Evolutionary conservation across 2,329 filamentous ascomycete species (phyloP).

Genomic region (Xylariomycetidae sp.): DNA sequence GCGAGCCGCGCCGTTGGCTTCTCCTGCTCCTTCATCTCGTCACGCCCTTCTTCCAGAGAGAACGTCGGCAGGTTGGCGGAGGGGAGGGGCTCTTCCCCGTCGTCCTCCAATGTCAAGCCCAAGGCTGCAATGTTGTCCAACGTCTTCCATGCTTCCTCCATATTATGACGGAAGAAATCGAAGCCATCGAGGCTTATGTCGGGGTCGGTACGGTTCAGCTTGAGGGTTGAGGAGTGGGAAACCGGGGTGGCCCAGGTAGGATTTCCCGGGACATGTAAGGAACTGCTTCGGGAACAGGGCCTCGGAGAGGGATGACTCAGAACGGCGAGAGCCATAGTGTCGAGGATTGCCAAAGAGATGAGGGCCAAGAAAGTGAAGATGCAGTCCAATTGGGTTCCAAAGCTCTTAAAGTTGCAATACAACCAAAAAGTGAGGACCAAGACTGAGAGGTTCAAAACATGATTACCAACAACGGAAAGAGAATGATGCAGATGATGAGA

Average conservation of each 20-base stretch:
- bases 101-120: slow-evolving; percentile 31
- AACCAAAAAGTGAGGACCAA: slow-evolving; percentile 24
- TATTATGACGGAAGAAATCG: slow-evolving; percentile 27
- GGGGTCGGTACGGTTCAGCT: slow-evolving; percentile 20
- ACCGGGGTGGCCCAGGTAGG: slow-evolving; percentile 33
- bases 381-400: slow-evolving; percentile 37
- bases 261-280: slow-evolving; percentile 34
- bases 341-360: slow-evolving; percentile 20
- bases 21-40: no score
- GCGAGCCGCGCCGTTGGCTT: slow-evolving; percentile 8
- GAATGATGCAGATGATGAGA: slow-evolving; percentile 16
- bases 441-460: slow-evolving; percentile 34
- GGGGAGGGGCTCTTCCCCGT: slow-evolving; percentile 19
- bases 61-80: slow-evolving; percentile 14
- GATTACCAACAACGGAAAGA: slow-evolving; percentile 28
- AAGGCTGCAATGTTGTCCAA: slow-evolving; percentile 37
- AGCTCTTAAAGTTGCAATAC: slow-evolving; percentile 34
- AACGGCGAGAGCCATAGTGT: slow-evolving; percentile 22
- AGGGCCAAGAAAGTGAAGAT: slow-evolving; percentile 27
- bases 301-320: slow-evolving; percentile 23
- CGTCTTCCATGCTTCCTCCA: slow-evolving; percentile 30
- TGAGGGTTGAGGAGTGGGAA: slow-evolving; percentile 22
- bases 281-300: slow-evolving; percentile 30
- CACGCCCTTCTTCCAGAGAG: no score
- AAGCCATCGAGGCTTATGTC: slow-evolving; percentile 27